A percentile compares a stretch with the other conserved stretches of the same genome.
Conservation (phyloP, 305 asterid genomes). For the Solanum aculeatissimum region DNA sequence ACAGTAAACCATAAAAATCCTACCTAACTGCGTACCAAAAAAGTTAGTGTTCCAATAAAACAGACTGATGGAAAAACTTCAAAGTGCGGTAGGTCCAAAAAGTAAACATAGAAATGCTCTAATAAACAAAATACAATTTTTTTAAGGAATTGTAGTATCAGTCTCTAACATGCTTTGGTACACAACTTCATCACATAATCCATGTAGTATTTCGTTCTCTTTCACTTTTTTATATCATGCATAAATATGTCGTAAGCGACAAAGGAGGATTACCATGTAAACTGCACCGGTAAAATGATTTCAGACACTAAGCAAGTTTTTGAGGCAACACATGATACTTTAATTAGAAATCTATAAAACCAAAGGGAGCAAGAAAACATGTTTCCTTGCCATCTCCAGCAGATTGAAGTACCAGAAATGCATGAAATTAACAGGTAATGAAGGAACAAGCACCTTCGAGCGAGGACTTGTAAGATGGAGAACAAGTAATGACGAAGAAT, state of each 20-base stretch:
- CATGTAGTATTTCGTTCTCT: background rate
- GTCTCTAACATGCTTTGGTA: background rate
- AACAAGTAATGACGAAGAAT: conserved; percentile 83
- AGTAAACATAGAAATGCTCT: background rate
- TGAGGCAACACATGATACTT: background rate
- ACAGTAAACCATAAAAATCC: background rate
- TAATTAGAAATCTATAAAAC: background rate
- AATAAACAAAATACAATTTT: background rate
- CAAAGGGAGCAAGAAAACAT: background rate
- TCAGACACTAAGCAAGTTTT: background rate
- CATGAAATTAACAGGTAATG: background rate
- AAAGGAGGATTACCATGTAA: background rate
- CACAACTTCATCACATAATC: background rate
- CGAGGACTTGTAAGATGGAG: conserved; percentile 95
- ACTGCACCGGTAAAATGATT: background rate
- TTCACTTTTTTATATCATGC: background rate
- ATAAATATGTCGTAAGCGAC: background rate
- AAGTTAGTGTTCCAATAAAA: background rate
- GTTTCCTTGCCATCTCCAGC: background rate
- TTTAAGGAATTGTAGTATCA: background rate
- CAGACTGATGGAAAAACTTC: background rate
- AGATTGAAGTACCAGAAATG: background rate
- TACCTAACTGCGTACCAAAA: background rate
- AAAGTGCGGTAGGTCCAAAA: background rate
- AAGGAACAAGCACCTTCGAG: conserved; percentile 49